Base-by-base conservation (phyloP, 768 basidiomycete genomes). In the Cubamyces sp. region DNA sequence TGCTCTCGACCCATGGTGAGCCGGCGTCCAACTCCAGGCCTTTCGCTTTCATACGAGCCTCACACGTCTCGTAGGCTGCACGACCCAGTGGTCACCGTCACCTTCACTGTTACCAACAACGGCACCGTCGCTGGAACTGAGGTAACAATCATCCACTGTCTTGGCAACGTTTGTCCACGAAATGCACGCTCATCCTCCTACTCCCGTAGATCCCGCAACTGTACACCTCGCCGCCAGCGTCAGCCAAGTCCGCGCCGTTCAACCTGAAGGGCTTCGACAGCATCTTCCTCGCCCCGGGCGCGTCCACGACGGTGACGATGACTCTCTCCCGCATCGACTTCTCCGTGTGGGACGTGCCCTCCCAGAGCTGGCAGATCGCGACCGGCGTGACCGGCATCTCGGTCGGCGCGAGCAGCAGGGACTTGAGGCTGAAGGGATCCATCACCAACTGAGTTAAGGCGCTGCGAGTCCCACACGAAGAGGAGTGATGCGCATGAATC, bases 121-220 rank as follows among this genome's bases (percentile, higher is more conserved):
- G 79, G 79, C 15, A 26, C 42, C 14, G 34, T 74, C 18, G 68
- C 71, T 7, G 77, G 76, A 1, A 64, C 68, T 23, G 76, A 74
- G 64, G 73, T 70, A 23, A 40, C 57, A 45, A 26, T 5, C 19
- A 15, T 15, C 6, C 14, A 26, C 41, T 25, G 3, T 28, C 26
- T 5, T n/a, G n/a, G n/a, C 34, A 45, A 6, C 37, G 5, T 40
- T 23, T 5, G 39, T 2, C 9, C 28, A 7, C 11, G 16, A 19
- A 5, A 0, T 1, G 23, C n/a, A 15, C 26, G 5, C 28, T 9
- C 30, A 5, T 52, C 16, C 19, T 74, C 79, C 50, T 34, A 34
- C 9, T 11, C 5, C 34, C 11, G 34, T 64, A 90, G 84, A 82
- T 85, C 25, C 85, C 89, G 2, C 91, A 92, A 75, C 73, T 92